phyloP scores from a whole-genome alignment of 2,329 filamentous ascomycete genomes.

The Penicillium crustosum region DNA sequence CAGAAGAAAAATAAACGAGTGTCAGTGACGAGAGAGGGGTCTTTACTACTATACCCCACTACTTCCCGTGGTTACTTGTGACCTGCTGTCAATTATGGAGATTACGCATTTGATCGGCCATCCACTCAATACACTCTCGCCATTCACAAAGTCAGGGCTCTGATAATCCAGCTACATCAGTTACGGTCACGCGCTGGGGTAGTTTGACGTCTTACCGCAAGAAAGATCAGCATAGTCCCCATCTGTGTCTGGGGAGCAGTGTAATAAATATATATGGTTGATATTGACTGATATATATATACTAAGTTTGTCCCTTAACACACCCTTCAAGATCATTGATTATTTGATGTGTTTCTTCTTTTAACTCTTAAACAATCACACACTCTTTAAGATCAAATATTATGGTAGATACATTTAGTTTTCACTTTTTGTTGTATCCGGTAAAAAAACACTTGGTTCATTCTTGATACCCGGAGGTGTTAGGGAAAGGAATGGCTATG shows the following conservation, averaged over 20 bases:
- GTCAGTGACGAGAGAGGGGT: not conserved
- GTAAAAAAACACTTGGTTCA: not conserved
- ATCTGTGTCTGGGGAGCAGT: no score
- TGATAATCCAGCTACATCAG: not conserved
- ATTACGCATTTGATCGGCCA: not conserved
- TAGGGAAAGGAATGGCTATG: not conserved
- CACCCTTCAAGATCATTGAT: not conserved
- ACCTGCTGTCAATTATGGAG: not conserved
- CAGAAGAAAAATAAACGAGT: not conserved
- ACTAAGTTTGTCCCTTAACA: not conserved
- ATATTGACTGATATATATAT: not conserved
- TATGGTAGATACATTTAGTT: not conserved
- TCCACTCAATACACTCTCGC: not conserved
- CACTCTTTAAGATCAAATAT: not conserved
- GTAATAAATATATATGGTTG: no score
- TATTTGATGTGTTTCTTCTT: not conserved
- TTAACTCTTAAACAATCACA: not conserved
- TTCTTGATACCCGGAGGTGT: not conserved
- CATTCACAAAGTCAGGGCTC: not conserved
- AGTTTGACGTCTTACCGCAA: not conserved
- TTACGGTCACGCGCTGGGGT: not conserved
- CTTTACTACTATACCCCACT: not conserved
- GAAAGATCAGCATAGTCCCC: no score
- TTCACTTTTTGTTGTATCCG: not conserved
- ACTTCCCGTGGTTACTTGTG: not conserved